phyloP scores from a whole-genome alignment of 2,329 filamentous ascomycete genomes.

The Paradendryphiella salina region DNA sequence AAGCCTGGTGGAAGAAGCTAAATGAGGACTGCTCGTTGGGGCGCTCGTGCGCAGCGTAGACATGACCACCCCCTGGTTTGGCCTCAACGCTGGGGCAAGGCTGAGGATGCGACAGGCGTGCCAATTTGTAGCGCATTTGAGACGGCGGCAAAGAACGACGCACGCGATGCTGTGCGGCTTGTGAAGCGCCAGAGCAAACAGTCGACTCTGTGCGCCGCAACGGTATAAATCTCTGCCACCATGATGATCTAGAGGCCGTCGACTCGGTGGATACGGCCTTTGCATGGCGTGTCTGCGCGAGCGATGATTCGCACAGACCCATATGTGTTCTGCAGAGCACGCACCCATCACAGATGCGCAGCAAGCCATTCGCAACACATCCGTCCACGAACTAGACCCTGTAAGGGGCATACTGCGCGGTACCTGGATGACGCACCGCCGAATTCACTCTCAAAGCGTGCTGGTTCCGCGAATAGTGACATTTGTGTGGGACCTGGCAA shows the following conservation, averaged over 20 bases:
- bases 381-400: slow-evolving; percentile 25
- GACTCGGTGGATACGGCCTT: not conserved
- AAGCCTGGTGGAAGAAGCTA: slow-evolving; percentile 39
- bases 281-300: slow-evolving; percentile 15
- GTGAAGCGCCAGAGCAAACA: not conserved
- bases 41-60: slow-evolving; percentile 37
- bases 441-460: slow-evolving; percentile 15
- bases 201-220: not conserved
- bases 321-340: slow-evolving; percentile 8
- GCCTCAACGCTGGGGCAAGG: slow-evolving; percentile 46
- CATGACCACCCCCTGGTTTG: slow-evolving; percentile 30
- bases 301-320: slow-evolving; percentile 22
- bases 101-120: slow-evolving; percentile 34
- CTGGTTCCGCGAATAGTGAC: slow-evolving; percentile 21
- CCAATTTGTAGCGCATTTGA: slow-evolving; percentile 42
- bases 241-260: not conserved
- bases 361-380: slow-evolving; percentile 23
- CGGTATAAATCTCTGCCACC: not conserved
- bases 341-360: slow-evolving; percentile 30
- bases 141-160: slow-evolving; percentile 5
- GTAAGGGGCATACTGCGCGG: slow-evolving; percentile 38
- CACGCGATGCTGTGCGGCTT: not conserved
- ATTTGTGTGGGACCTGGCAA: slow-evolving; percentile 15
- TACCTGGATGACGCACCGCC: slow-evolving; percentile 42
- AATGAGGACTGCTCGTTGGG: slow-evolving; percentile 34